Base-by-base conservation (phyloP, 192 early-diverging fungal genomes). In the Dissophora ornata region DNA sequence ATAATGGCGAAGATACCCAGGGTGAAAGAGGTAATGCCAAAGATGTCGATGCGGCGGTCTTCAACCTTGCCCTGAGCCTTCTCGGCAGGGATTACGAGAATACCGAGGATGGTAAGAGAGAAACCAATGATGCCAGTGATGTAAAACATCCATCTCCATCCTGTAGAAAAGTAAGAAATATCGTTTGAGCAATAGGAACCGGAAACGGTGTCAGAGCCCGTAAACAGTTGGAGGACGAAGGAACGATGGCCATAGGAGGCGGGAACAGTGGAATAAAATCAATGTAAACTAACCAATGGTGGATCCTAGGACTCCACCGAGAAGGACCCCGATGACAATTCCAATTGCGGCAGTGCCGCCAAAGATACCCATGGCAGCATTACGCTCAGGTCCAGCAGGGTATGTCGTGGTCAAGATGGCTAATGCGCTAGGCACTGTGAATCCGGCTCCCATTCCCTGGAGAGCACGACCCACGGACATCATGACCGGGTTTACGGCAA, bases 61-160 rank as follows among this genome's bases (percentile, higher is more conserved):
- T 21, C 32, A 1, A 46, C 49, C 33, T 53, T 69, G 25, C 42
- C 51, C 6, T 64, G 22, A 2, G 36, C 47, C 24, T 58, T 62
- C 10, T 68, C 69, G 11, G 56, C 34, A 9, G 64, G 68, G 29
- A 80, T 73, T 25, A 71, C 55, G 3, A 80, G 25, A 8, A 68
- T 22, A 2, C 64, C 79, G 18, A 73, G 54, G 30, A 73, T 6
- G 7, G 55, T 49, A 4, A 80, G 57, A 9, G 41, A 0, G 7
- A 68, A 62, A 18, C 69, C 69, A 41, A 64, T 48, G 3, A 80
- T 80, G 26, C 33, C 64, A 1, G 79, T 73, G 19, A 80, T 63
- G 25, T 68, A 80, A 47, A 80, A 80, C 38, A 80, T 71, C 79
- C 79, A 80, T 53, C 79, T 38, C 79, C 79, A 73, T 15, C 79